Evolutionary conservation across 129 eudicot species (phyloP).

Genomic region (Lactuca saligna): DNA sequence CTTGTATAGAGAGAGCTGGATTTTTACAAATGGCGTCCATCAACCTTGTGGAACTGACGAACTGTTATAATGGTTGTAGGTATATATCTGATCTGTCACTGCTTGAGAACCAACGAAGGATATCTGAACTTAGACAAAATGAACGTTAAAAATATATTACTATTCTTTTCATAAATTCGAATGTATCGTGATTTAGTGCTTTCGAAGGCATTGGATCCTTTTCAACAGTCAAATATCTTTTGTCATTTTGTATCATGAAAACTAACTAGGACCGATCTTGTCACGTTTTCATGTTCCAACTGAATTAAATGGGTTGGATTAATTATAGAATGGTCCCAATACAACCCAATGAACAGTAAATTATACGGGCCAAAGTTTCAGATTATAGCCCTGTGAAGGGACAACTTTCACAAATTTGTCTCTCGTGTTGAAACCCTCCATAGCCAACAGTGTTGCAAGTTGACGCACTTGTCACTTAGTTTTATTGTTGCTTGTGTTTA

Average conservation of each 20-base stretch:
- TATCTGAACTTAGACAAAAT: no score
- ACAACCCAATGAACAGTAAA: constrained; percentile 15
- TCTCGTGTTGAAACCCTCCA: constrained; percentile 9
- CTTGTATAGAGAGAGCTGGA: no score
- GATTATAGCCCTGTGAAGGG: constrained; percentile 22
- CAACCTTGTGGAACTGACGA: no score
- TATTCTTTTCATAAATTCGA: neutral
- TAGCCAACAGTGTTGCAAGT: neutral
- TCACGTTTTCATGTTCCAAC: constrained; percentile 26
- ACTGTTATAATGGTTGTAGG: no score
- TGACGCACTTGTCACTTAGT: neutral
- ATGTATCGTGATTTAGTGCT: neutral
- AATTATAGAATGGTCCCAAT: constrained; percentile 24
- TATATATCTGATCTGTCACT: neutral
- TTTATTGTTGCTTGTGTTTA: neutral
- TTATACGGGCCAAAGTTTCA: constrained; percentile 13
- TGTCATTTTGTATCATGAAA: neutral
- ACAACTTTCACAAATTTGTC: constrained; percentile 22
- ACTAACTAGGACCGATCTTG: constrained; percentile 9
- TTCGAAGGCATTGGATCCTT: constrained; percentile 14
- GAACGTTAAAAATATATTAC: no score
- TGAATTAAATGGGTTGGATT: constrained; percentile 22
- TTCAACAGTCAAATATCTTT: neutral
- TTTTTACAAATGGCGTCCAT: no score
- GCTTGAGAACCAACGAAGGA: no score